phyloP scores from a whole-genome alignment of 129 eudicot species.

The Flaveria brownii region DNA sequence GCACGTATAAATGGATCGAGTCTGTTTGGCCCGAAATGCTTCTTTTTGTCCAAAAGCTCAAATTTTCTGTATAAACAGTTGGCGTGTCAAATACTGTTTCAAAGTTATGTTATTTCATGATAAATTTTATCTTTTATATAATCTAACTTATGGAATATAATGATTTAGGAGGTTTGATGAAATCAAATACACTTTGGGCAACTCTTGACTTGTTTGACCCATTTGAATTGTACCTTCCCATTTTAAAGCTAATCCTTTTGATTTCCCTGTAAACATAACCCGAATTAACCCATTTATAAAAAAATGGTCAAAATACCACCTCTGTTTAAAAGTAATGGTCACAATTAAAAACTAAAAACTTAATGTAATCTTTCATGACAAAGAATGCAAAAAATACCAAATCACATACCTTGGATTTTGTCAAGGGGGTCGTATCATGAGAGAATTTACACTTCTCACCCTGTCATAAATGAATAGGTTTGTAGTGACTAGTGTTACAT shows the following conservation, averaged over 20 bases:
- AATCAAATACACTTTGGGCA: background rate
- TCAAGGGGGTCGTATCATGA: conserved; percentile 79
- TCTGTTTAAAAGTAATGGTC: background rate
- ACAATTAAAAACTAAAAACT: background rate
- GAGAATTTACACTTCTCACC: conserved; percentile 88
- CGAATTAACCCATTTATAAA: background rate
- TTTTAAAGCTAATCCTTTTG: background rate
- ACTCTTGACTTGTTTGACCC: background rate
- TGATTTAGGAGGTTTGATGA: background rate
- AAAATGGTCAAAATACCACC: background rate
- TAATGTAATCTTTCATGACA: background rate
- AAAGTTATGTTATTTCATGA: background rate
- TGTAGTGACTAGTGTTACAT: conserved; percentile 16
- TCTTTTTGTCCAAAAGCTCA: background rate
- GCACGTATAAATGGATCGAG: no score
- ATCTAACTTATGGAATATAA: background rate
- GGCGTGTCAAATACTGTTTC: background rate
- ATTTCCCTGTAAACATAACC: background rate
- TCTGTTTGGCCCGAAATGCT: background rate
- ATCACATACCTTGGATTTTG: conserved; percentile 75
- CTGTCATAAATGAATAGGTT: conserved; percentile 42
- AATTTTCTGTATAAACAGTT: background rate
- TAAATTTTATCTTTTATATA: background rate
- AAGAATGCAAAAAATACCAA: conserved; percentile 11
- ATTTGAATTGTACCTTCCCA: background rate